These are phyloP conservation scores for Pseudogymnoascus sp. DNA, from an alignment of 2,329 filamentous ascomycete genomes.

Conservation along the genomic window DNA sequence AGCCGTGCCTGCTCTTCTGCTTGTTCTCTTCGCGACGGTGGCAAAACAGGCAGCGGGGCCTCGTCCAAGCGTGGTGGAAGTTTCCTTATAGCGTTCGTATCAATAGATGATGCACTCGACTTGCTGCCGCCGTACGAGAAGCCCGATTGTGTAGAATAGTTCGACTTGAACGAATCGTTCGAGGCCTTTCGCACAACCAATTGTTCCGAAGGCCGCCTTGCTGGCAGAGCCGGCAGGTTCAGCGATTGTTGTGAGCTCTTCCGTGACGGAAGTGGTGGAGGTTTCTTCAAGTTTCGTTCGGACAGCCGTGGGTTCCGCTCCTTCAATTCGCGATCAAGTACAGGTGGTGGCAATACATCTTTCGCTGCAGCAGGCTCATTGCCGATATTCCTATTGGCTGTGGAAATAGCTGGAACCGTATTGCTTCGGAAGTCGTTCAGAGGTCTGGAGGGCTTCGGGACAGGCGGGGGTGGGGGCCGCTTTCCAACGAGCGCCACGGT, in stretches of 20 bases:
- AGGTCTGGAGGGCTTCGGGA: conserved; percentile 29
- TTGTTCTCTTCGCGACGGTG: conserved; percentile 45
- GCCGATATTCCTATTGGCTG: conserved; percentile 20
- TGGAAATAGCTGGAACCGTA: conserved; percentile 27
- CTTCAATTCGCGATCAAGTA: conserved; percentile 22
- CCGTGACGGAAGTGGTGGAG: conserved; percentile 20
- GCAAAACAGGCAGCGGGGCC: conserved; percentile 50
- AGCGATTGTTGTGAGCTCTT: conserved; percentile 33
- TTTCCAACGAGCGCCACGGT: conserved; percentile 39
- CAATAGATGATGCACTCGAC: conserved; percentile 40
- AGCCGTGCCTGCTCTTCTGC: conserved; percentile 39
- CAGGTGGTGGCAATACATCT: conserved; percentile 23
- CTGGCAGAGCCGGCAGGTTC: conserved; percentile 40
- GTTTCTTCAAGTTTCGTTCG: conserved; percentile 22
- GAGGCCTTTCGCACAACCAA: conserved; percentile 45
- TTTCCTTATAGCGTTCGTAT: conserved; percentile 35
- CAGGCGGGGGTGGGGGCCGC: conserved; percentile 33
- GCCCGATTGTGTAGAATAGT: conserved; percentile 46
- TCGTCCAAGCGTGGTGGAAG: conserved; percentile 51
- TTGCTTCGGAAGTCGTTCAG: conserved; percentile 32
- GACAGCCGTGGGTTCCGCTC: conserved; percentile 21
- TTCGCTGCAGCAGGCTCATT: conserved; percentile 22
- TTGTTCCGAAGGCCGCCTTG: conserved; percentile 40
- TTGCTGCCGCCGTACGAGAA: conserved; percentile 41
- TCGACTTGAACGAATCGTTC: conserved; percentile 50